Evolutionary conservation across 202 grass and related monocot genomes (phyloP).

Genomic region (Hordeum pubiflorum): DNA sequence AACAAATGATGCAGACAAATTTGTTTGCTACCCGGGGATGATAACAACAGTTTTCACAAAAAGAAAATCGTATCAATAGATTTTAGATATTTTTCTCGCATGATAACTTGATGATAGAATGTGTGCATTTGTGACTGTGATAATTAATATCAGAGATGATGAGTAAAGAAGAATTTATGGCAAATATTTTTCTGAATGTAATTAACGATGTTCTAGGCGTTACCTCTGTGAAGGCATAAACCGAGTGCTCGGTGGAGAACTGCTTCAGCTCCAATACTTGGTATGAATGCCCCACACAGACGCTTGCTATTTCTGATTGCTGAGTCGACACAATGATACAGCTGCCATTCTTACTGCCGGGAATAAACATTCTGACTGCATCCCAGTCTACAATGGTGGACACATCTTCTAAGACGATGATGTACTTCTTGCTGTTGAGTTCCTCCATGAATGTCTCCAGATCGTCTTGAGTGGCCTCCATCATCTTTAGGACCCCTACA

Average conservation of each 20-base stretch:
- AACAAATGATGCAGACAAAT: neutral
- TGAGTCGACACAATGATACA: neutral
- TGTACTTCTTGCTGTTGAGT: neutral
- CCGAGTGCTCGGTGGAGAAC: neutral
- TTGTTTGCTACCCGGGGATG: neutral
- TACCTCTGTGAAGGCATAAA: slow-evolving; percentile 16
- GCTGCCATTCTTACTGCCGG: neutral
- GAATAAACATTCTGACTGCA: neutral
- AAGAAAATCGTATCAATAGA: neutral
- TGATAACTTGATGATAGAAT: neutral
- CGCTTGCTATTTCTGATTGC: neutral
- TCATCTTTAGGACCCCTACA: neutral
- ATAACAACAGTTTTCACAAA: neutral
- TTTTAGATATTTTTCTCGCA: neutral
- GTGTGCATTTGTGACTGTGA: neutral
- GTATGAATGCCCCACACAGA: neutral
- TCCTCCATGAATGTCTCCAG: too few relatives aligned
- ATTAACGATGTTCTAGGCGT: neutral
- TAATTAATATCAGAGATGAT: neutral
- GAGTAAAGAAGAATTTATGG: neutral
- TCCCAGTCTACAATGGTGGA: neutral
- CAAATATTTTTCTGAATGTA: neutral
- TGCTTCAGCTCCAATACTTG: slow-evolving; percentile 6
- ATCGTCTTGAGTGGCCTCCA: neutral
- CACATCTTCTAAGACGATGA: slow-evolving; percentile 17